Conservation (phyloP, 345 rosid genomes). For the Noccaea bulbosa region DNA sequence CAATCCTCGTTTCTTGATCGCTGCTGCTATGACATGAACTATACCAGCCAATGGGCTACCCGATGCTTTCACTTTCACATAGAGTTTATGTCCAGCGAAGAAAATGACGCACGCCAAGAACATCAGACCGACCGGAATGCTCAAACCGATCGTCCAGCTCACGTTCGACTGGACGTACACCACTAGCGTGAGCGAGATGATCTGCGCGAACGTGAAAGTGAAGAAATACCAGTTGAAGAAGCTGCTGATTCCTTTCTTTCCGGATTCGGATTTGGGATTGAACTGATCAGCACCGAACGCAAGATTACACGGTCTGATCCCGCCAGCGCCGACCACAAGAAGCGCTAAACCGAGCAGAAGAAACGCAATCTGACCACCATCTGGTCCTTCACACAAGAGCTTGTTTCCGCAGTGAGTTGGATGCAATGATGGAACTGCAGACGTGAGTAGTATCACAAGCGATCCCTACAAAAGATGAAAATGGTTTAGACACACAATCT, state of each 20-base stretch:
- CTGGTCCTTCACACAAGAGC: constrained; percentile 55
- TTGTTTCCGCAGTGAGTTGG: constrained; percentile 51
- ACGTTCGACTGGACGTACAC: constrained; percentile 76
- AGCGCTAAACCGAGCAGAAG: constrained; percentile 55
- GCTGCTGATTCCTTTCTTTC: constrained; percentile 72
- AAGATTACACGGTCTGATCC: constrained; percentile 75
- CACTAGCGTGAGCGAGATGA: constrained; percentile 67
- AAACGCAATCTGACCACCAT: constrained; percentile 60
- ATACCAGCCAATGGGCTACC: constrained; percentile 81
- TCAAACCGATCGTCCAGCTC: constrained; percentile 80
- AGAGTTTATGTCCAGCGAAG: constrained; percentile 64
- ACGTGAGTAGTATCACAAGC: constrained; percentile 60
- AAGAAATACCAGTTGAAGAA: constrained; percentile 92
- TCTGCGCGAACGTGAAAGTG: constrained; percentile 76
- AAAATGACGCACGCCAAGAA: constrained; percentile 58
- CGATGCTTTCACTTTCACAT: constrained; percentile 70
- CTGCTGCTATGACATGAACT: constrained; percentile 55
- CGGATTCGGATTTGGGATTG: constrained; percentile 68
- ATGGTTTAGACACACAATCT: background rate
- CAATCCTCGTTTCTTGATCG: constrained; percentile 59
- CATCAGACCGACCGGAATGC: constrained; percentile 71
- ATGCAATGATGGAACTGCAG: constrained; percentile 61
- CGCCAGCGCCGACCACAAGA: constrained; percentile 72
- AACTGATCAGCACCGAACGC: constrained; percentile 87
- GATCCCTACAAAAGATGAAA: constrained; percentile 53